Percentiles rank a stretch among this genome's conserved stretches.
These are phyloP conservation scores for Backusella morwellensis DNA, from an alignment of 192 early-diverging fungal species.

Conservation along the genomic window DNA sequence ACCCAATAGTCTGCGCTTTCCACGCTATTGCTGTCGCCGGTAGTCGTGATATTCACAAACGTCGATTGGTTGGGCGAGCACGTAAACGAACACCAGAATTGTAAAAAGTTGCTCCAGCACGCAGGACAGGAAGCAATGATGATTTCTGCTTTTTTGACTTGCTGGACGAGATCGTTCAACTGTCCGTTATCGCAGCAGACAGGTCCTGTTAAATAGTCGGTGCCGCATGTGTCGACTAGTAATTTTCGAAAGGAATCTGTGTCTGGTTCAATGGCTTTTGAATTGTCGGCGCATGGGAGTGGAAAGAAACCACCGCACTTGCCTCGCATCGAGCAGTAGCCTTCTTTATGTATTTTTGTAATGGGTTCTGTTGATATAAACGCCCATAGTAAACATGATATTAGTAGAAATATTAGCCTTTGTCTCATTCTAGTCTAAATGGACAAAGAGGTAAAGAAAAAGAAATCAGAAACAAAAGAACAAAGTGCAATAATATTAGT, in stretches of 20 bases:
- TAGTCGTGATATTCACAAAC: slow-evolving; percentile 59
- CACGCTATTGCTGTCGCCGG: slow-evolving; percentile 34
- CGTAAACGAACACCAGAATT: slow-evolving; percentile 64
- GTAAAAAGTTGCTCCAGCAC: slow-evolving; percentile 63
- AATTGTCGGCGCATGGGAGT: slow-evolving; percentile 53
- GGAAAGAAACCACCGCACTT: slow-evolving; percentile 45
- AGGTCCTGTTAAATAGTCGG: slow-evolving; percentile 39
- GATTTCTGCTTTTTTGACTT: slow-evolving; percentile 49
- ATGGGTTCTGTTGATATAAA: slow-evolving; percentile 4
- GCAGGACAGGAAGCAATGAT: slow-evolving; percentile 62
- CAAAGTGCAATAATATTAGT: background rate
- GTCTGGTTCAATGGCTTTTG: slow-evolving; percentile 45
- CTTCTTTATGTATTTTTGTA: slow-evolving; percentile 42
- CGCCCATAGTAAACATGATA: background rate
- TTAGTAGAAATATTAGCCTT: background rate
- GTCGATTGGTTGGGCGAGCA: slow-evolving; percentile 65
- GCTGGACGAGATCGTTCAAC: slow-evolving; percentile 42
- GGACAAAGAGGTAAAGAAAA: background rate
- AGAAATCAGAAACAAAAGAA: background rate
- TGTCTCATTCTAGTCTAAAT: slow-evolving; percentile 1
- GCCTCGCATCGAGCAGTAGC: slow-evolving; percentile 60
- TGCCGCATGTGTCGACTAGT: slow-evolving; percentile 53
- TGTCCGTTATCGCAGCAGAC: slow-evolving; percentile 60
- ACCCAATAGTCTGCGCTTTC: slow-evolving; percentile 52
- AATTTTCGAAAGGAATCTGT: slow-evolving; percentile 32